These are phyloP conservation scores for Neurospora crassa DNA, from an alignment of 2,329 filamentous ascomycete genomes.

Conservation along the genomic window DNA sequence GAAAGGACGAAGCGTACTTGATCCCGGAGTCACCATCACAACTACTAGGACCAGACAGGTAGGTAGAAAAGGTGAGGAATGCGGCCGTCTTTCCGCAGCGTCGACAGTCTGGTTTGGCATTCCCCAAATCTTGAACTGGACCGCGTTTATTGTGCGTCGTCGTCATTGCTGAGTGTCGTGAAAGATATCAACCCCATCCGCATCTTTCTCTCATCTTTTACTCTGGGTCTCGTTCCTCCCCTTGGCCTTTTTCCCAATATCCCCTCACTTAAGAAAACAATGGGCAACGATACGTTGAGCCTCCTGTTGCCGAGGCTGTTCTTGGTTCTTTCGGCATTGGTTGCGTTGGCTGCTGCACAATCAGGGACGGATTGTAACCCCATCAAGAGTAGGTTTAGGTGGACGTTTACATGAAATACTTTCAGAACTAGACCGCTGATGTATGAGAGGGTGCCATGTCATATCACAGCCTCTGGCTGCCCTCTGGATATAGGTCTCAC, in stretches of 20 bases:
- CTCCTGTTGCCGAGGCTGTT: not conserved
- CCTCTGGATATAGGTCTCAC: slow-evolving; percentile 10
- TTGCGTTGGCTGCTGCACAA: slow-evolving; percentile 7
- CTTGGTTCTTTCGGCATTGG: slow-evolving; percentile 2
- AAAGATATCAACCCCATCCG: not conserved
- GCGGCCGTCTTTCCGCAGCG: not conserved
- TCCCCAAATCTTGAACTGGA: not conserved
- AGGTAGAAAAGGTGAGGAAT: not conserved
- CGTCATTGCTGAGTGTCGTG: not conserved
- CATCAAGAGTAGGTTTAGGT: slow-evolving; percentile 9
- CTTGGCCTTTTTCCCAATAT: not conserved
- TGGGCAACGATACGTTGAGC: not conserved
- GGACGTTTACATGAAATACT: not conserved
- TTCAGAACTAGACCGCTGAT: not conserved
- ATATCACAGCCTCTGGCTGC: slow-evolving; percentile 4
- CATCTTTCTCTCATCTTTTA: not conserved
- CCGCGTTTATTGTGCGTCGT: not conserved
- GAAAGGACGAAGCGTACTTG: not conserved
- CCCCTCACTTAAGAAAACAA: not conserved
- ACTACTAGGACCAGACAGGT: not conserved
- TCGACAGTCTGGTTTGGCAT: not conserved
- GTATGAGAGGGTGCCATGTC: not conserved
- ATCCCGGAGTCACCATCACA: not conserved
- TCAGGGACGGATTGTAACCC: slow-evolving; percentile 17
- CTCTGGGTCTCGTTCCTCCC: not conserved